phyloP scores from a whole-genome alignment of 1,139 yeast species.

The Geotrichum phurueaensis region DNA sequence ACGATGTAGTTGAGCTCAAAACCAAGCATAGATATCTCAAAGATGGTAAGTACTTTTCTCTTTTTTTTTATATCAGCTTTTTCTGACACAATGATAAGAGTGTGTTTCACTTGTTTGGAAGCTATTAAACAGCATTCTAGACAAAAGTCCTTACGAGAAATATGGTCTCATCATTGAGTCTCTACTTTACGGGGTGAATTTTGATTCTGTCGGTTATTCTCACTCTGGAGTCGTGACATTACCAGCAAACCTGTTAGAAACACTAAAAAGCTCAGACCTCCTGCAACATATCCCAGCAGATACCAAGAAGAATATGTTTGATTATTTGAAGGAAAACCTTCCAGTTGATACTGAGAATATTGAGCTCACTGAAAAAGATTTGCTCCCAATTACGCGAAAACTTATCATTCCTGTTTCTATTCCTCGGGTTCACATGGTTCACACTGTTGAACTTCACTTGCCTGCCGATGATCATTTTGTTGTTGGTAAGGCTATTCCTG shows the following conservation, averaged over 20 bases:
- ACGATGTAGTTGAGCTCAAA: constrained; percentile 20
- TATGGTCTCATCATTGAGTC: constrained; percentile 12
- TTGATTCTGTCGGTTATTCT: constrained; percentile 23
- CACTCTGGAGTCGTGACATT: constrained; percentile 6
- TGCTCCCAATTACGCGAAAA: constrained; percentile 19
- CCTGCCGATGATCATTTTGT: constrained; percentile 38
- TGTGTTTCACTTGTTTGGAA: constrained; percentile 9
- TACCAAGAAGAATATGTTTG: constrained; percentile 1
- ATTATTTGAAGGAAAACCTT: neutral
- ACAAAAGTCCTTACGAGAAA: constrained; percentile 32
- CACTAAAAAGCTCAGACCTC: constrained; percentile 4
- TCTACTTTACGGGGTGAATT: constrained; percentile 3
- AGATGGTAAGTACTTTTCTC: constrained; percentile 21
- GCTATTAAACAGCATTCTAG: constrained; percentile 23
- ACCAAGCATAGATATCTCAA: constrained; percentile 23
- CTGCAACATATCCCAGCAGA: constrained; percentile 3
- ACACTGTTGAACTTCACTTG: constrained; percentile 25
- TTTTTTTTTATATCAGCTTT: neutral
- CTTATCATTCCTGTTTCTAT: constrained; percentile 27
- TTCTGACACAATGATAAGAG: neutral
- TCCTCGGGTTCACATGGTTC: constrained; percentile 30
- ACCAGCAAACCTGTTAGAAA: neutral
- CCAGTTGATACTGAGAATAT: constrained; percentile 2
- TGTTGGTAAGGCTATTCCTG: constrained; percentile 59
- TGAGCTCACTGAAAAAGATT: constrained; percentile 11